Evolutionary conservation across 2,329 filamentous ascomycete genomes (phyloP).

Genomic region (Talaromyces sp.): DNA sequence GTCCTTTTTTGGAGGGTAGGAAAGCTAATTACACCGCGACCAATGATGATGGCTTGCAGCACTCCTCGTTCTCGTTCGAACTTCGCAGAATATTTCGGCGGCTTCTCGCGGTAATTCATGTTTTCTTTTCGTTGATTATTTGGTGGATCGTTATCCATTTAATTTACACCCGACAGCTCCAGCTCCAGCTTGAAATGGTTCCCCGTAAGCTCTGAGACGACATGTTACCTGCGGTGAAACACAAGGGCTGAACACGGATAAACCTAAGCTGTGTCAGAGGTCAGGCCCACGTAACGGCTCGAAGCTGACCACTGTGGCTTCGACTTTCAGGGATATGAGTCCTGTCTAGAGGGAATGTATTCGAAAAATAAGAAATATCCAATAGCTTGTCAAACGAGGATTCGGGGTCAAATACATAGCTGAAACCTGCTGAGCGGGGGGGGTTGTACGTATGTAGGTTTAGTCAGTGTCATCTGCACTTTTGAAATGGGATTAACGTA

Average conservation of each 20-base stretch:
- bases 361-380: neutral
- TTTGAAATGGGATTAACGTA: neutral
- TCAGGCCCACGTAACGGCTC: neutral
- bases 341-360: neutral
- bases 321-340: neutral
- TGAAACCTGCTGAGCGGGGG: neutral
- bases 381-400: neutral
- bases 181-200: neutral
- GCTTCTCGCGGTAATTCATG: neutral
- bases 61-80: neutral
- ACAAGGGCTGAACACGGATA: neutral
- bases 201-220: neutral
- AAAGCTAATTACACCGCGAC: neutral
- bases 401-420: neutral
- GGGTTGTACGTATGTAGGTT: neutral
- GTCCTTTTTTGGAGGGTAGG: neutral
- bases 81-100: neutral
- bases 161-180: neutral
- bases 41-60: neutral
- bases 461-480: neutral
- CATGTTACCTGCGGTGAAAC: neutral
- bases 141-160: neutral
- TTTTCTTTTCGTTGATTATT: neutral
- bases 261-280: neutral
- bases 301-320: neutral